Evolutionary conservation across 2,329 filamentous ascomycete species (phyloP), one percentile per base, ranked within the genome.

Genomic region (Colletotrichum tofieldiae): DNA sequence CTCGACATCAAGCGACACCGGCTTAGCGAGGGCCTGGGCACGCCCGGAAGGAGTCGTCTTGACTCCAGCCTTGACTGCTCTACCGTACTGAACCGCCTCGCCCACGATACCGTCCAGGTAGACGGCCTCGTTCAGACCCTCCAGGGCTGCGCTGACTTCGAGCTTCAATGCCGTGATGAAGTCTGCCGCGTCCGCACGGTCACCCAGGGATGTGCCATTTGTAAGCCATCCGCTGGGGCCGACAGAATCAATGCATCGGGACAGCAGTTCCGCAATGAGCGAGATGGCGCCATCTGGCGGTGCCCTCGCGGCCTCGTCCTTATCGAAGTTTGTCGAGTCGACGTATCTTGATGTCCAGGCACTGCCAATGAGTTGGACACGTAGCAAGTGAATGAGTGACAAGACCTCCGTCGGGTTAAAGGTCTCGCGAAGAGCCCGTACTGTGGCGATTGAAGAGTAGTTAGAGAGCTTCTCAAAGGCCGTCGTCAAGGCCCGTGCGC

Each of bases 331-430:
- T 20, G 87, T 86, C 14, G 84, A 81, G 76, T 93, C 92, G 47
- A 93, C 82, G 80, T 95, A 94, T 29, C 89, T 87, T 23, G 90
- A 89, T 0, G 92, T 94, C 93, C 93, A 96, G 41, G 92, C 91
- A 69, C 93, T 93, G 75, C 91, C 90, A 63, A 91, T 89, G 56
- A 96, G 86, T 82, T 95, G 93, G 74, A 92, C 87, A 67, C 93
- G 90, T 39, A 96, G 86, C 7, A 95, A 85, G 75, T 93, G 89
- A 76, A 95, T 92, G 65, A 96, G 86, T 45, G 91, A 91, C 14
- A 94, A 84, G 32, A 93, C 89, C 75, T 95, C 92, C 74, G 92
- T 88, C 3, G 90, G 91, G 59, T 88, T 87, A 72, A 94, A 89
- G 37, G 87, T 88, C 14, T 86, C 85, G 51, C 92, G 90, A 55